Base-by-base conservation (phyloP, 257 asterid genomes). In the Verbascum thapsus region DNA sequence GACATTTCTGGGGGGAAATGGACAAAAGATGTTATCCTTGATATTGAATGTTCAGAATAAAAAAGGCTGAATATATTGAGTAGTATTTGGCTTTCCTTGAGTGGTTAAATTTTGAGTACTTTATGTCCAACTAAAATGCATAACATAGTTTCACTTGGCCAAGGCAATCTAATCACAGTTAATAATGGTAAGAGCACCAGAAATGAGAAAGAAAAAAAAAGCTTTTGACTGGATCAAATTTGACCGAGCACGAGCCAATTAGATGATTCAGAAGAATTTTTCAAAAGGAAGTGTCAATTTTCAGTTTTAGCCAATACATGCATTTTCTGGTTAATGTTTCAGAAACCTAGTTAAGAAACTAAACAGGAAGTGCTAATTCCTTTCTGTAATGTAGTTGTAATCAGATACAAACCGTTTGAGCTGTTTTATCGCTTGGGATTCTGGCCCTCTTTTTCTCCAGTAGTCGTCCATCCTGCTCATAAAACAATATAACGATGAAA, bases 401-500 rank as follows among this genome's bases (percentile, higher is more conserved):
- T 40, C 4, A 11, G n/a, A 18, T 59, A 12, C 65, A 16, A 20
- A 59, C 53, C 41, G 20, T 40, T 38, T 16, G 23, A 41, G 65
- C 53, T 42, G 8, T 17, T 59, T 59, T 9, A 22, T 44, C 38
- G 42, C 30, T 61, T 34, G 43, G 22, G 8, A 13, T 13, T 61
- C 18, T 26, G 17, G 1, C 32, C 43, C 0, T 22, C 58, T 52
- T 8, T 52, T 44, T 26, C 16, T 5, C 39, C 66, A 6, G 44
- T 16, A 3, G 4, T 61, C 10, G 30, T 61, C 22, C 66, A 61
- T 26, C 54, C 53, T 59, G 65, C 38, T 8, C 16, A 15, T 26
- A 45, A 5, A 7, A 59, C 10, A 41, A 53, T 20, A 12, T 15
- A 39, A 55, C 35, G 13, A 30, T 15, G 26, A 55, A 35, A 55